Evolutionary conservation across 345 rosid genomes (phyloP).

Genomic region (Schrenkiella parvula): DNA sequence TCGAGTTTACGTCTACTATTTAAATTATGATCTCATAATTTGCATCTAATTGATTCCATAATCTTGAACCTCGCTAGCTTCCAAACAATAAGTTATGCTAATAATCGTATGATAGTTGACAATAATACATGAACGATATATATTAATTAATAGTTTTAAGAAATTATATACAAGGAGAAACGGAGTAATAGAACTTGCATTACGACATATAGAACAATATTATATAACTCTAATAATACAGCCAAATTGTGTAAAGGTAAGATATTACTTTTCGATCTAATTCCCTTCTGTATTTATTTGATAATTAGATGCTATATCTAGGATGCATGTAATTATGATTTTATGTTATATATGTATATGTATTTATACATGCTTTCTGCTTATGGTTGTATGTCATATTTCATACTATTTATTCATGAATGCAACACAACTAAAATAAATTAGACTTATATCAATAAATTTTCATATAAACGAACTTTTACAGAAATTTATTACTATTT

Average conservation of each 20-base stretch:
- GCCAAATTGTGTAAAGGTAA: background rate
- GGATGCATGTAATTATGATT: background rate
- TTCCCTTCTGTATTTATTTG: background rate
- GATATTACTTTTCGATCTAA: background rate
- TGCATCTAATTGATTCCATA: background rate
- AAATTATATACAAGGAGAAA: background rate
- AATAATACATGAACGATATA: background rate
- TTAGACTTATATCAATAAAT: background rate
- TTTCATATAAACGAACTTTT: too few relatives aligned
- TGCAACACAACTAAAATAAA: background rate
- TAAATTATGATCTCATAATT: background rate
- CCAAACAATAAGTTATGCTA: conserved; percentile 7
- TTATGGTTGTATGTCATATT: background rate
- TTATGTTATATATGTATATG: background rate
- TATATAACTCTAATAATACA: background rate
- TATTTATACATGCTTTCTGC: background rate
- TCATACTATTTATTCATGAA: background rate
- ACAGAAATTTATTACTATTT: background rate
- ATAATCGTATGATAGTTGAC: background rate
- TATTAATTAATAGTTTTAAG: background rate
- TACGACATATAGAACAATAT: background rate
- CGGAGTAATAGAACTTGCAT: background rate
- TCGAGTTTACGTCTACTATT: conserved; percentile 6
- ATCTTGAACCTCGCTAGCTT: conserved; percentile 22
- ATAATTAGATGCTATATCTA: background rate